A percentile compares a stretch with the other conserved stretches of the same genome.
Evolutionary conservation across 345 rosid genomes (phyloP).

Genomic region (Rhodamnia rubescens): DNA sequence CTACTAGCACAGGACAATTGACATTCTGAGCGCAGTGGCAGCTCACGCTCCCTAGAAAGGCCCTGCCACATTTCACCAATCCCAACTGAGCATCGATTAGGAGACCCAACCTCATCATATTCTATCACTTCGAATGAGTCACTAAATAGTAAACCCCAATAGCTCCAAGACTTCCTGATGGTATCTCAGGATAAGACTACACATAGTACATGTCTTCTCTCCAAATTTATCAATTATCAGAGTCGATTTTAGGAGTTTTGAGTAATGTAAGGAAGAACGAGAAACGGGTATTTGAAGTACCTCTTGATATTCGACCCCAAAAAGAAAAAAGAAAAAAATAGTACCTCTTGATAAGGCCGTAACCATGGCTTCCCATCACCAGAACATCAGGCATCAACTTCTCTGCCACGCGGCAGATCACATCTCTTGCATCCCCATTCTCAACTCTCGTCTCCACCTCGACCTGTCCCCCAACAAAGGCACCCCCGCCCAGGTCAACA

Average conservation of each 20-base stretch:
- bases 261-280: background rate
- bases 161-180: background rate
- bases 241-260: background rate
- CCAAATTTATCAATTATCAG: too few relatives aligned
- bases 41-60: conserved; percentile 48
- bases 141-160: background rate
- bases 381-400: conserved; percentile 25
- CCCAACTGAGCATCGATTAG: background rate
- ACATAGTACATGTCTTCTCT: background rate
- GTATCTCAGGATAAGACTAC: background rate
- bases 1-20: conserved; percentile 38
- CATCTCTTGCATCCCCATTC: conserved; percentile 41
- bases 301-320: conserved; percentile 20
- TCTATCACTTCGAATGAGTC: accelerated
- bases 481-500: too few relatives aligned
- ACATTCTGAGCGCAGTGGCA: conserved; percentile 41
- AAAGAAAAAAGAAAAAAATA: too few relatives aligned
- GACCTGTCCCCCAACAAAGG: background rate
- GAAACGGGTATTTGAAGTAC: conserved; percentile 1
- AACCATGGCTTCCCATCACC: conserved; percentile 55
- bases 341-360: conserved; percentile 44
- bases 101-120: background rate
- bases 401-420: conserved; percentile 33
- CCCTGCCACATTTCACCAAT: conserved; percentile 10
- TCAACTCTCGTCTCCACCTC: conserved; percentile 34